phyloP scores from a whole-genome alignment of 1,284 basidiomycete species.

The Tilletia horrida region DNA sequence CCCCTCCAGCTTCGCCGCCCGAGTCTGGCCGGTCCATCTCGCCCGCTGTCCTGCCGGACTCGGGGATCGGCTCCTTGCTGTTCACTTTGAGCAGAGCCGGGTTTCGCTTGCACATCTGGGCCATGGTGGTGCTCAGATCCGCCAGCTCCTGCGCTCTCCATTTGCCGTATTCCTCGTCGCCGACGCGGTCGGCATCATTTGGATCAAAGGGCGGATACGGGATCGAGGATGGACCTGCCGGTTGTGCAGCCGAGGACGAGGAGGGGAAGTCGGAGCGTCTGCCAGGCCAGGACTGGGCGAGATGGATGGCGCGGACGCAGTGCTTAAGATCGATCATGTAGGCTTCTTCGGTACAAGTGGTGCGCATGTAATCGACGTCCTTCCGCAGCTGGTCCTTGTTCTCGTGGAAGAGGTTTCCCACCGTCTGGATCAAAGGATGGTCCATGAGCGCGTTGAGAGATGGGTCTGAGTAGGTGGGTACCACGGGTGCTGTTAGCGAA shows the following conservation, averaged over 20 bases:
- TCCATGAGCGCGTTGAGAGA: conserved; percentile 26
- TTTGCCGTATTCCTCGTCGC: conserved; percentile 68
- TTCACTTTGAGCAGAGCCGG: conserved; percentile 78
- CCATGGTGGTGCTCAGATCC: conserved; percentile 79
- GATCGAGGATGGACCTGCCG: background rate
- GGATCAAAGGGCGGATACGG: conserved; percentile 11
- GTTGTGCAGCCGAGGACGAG: background rate
- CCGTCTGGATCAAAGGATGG: conserved; percentile 58
- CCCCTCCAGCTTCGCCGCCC: conserved; percentile 23
- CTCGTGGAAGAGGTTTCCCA: conserved; percentile 73
- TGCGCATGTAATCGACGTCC: conserved; percentile 70
- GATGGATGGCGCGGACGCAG: conserved; percentile 85
- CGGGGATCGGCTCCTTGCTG: conserved; percentile 17
- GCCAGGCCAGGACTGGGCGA: conserved; percentile 77
- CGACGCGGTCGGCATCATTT: background rate
- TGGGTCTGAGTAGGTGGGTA: conserved; percentile 17
- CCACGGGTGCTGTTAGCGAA: background rate
- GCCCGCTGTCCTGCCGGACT: background rate
- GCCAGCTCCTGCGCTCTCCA: conserved; percentile 83
- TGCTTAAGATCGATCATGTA: conserved; percentile 62
- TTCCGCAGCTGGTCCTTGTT: conserved; percentile 67
- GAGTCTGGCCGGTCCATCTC: background rate
- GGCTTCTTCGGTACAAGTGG: conserved; percentile 71
- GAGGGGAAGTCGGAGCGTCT: conserved; percentile 74
- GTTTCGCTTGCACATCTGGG: conserved; percentile 79